Conservation (phyloP, 2,329 filamentous ascomycete species). For the Cordyceps cicadae region DNA sequence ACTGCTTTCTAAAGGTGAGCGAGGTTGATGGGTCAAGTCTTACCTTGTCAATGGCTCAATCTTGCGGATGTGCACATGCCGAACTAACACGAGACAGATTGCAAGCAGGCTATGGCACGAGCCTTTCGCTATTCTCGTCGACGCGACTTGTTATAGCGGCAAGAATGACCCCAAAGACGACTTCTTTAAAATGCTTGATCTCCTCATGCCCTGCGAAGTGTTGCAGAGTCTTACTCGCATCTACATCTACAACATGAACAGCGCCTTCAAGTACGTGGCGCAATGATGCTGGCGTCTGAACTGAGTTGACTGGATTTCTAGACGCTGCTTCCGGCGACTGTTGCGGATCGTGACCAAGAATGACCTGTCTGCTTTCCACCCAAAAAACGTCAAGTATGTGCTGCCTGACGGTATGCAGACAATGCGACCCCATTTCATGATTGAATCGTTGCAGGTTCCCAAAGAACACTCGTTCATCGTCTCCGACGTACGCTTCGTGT, state of each 20-base stretch:
- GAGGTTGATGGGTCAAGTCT: slow-evolving; percentile 12
- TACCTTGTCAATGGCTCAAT: not conserved
- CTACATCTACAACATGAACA: slow-evolving; percentile 69
- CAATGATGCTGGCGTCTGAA: not conserved
- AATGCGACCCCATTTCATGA: slow-evolving; percentile 57
- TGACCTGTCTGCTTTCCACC: slow-evolving; percentile 53
- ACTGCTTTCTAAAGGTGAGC: slow-evolving; percentile 59
- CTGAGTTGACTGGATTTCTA: slow-evolving; percentile 12
- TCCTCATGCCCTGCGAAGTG: slow-evolving; percentile 54
- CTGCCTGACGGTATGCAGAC: slow-evolving; percentile 58
- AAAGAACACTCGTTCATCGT: slow-evolving; percentile 64
- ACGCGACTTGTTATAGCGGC: slow-evolving; percentile 63
- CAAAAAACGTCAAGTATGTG: slow-evolving; percentile 57
- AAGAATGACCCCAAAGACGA: slow-evolving; percentile 58
- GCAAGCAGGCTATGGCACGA: slow-evolving; percentile 63
- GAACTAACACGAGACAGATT: slow-evolving; percentile 36
- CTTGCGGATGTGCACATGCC: not conserved
- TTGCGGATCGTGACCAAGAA: slow-evolving; percentile 54
- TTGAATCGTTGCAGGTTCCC: slow-evolving; percentile 57
- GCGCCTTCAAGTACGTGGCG: slow-evolving; percentile 47
- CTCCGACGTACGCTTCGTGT: slow-evolving; percentile 57
- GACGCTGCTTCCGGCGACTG: slow-evolving; percentile 56
- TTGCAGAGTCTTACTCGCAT: slow-evolving; percentile 50
- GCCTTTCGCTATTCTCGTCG: slow-evolving; percentile 58
- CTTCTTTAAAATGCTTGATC: slow-evolving; percentile 54